phyloP scores from a whole-genome alignment of 106 monocot genomes.

The Dioscorea zingiberensis region DNA sequence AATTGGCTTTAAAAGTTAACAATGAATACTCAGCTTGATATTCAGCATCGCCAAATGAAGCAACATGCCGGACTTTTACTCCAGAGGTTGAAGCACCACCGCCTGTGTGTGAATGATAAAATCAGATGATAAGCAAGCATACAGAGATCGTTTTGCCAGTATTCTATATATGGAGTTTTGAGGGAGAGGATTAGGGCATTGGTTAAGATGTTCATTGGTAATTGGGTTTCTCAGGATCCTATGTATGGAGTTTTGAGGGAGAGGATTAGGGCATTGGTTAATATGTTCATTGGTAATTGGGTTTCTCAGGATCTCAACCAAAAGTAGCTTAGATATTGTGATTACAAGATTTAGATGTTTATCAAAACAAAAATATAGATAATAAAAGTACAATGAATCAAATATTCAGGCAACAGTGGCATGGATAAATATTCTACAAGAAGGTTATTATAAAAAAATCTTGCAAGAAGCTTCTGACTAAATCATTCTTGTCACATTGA shows the following conservation, averaged over 20 bases:
- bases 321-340: neutral
- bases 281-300: neutral
- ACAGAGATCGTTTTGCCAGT: neutral
- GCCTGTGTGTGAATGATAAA: too few species aligned
- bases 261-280: neutral
- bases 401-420: too few species aligned
- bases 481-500: too few species aligned
- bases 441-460: too few species aligned
- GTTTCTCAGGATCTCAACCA: neutral
- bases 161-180: neutral
- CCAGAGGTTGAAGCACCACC: neutral
- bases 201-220: neutral
- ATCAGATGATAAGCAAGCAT: neutral
- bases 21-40: neutral
- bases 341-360: too few species aligned
- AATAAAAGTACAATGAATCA: too few species aligned
- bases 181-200: neutral
- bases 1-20: too few species aligned
- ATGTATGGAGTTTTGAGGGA: neutral
- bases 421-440: too few species aligned
- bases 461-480: too few species aligned
- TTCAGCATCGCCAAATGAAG: neutral
- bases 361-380: too few species aligned
- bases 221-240: neutral
- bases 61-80: too few species aligned